Evolutionary conservation across 495 filamentous ascomycete species (phyloP).

Genomic region (Xylaria longipes): DNA sequence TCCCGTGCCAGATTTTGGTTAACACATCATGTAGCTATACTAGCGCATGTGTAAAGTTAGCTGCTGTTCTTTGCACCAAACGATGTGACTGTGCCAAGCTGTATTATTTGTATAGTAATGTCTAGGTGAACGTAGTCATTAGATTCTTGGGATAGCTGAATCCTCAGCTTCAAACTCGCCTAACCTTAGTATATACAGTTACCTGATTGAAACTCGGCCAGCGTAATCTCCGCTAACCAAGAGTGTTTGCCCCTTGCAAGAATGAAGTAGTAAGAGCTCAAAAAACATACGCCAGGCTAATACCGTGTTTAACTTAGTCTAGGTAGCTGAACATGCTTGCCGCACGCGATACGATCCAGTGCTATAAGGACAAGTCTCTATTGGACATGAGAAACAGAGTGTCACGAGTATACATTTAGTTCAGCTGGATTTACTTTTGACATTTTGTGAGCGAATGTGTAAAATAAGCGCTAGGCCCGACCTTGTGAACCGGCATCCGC

Average conservation of each 20-base stretch:
- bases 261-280: not conserved
- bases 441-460: not conserved
- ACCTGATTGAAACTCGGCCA: not conserved
- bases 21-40: not conserved
- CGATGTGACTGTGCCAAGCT: not conserved
- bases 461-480: not conserved
- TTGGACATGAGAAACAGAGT: not conserved
- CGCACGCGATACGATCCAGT: not conserved
- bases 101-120: not conserved
- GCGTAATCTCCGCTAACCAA: not conserved
- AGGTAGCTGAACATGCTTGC: not conserved
- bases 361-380: not conserved
- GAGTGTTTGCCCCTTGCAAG: not conserved
- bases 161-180: not conserved
- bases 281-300: not conserved
- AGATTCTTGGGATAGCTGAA: not conserved
- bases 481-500: not conserved
- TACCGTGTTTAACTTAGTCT: not conserved
- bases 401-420: not conserved
- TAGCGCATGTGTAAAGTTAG: not conserved
- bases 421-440: not conserved
- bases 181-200: not conserved
- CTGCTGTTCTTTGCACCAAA: not conserved
- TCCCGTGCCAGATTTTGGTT: slow-evolving; percentile 26
- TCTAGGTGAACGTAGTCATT: not conserved